Evolutionary conservation across 2,329 filamentous ascomycete genomes (phyloP), one percentile per base, ranked within the genome.

Genomic region (Lecanicillium sp.): DNA sequence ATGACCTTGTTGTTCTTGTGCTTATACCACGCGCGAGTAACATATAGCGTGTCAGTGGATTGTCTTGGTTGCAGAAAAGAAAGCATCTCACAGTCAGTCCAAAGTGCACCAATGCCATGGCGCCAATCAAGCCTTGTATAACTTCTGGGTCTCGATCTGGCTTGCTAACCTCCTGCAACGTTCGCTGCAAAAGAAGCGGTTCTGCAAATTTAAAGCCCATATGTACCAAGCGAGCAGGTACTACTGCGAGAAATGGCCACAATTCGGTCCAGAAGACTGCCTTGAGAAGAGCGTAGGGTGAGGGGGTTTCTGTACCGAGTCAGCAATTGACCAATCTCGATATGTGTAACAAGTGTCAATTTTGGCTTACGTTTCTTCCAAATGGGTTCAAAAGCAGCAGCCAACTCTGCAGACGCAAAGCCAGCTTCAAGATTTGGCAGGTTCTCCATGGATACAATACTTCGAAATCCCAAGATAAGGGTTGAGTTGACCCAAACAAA

Each of bases 161-260:
- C 22, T 25, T 25, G 22, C 7, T 6, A 11, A 25, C 11, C 22
- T 25, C 22, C 6, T 25, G 22, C 11, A 25, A 25, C 6, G 22
- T 25, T 25, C 22, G 22, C 22, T 25, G 22, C 11, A 25, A 25
- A 17, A 71, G 60, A 17, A 71, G 62, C 1, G 68, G 66, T 27
- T 71, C 67, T 5, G 61, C 56, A 37, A 69, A 68, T 4, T 49
- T 60, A 46, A 71, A 68, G 4, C 53, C 65, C 1, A 55, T 58
- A 17, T 57, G 56, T 8, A 56, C 51, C 3, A 68, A 46, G 0
- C 66, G 57, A 3, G 66, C 61, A 5, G 60, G 29, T 4, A 68
- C 49, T 0, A 52, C 56, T 1, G 54, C 49, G 2, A 25, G 22
- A 25, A 25, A 25, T 25, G 22, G 22, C 22, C 22, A 25, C 22